phyloP scores from a whole-genome alignment of 352 stramenopile genomes.

The Phytopythium chamaehyphon region DNA sequence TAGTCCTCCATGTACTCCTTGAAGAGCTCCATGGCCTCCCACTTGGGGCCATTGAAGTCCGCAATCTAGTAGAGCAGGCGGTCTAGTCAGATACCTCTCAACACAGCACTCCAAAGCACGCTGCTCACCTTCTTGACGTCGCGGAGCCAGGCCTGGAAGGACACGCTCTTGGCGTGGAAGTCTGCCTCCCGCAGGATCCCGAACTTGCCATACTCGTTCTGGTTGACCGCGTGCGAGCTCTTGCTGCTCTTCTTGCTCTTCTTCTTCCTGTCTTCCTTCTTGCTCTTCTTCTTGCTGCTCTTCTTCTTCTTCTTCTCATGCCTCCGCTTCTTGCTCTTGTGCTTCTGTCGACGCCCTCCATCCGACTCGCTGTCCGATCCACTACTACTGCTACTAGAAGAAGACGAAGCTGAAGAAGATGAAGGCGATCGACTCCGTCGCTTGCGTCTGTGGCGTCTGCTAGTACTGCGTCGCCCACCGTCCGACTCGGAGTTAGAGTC shows the following conservation, averaged over 20 bases:
- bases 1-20: slow-evolving; percentile 96
- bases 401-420: slow-evolving; percentile 30
- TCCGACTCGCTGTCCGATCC: slow-evolving; percentile 18
- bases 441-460: background rate
- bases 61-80: slow-evolving; percentile 29
- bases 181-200: slow-evolving; percentile 94
- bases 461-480: background rate
- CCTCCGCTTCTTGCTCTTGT: slow-evolving; percentile 26
- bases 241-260: slow-evolving; percentile 30
- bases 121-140: slow-evolving; percentile 88
- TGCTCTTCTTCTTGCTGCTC: slow-evolving; percentile 91
- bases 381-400: slow-evolving; percentile 16
- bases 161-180: slow-evolving; percentile 88
- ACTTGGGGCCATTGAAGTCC: slow-evolving; percentile 85
- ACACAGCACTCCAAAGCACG: background rate
- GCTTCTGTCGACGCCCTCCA: slow-evolving; percentile 12
- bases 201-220: slow-evolving; percentile 95
- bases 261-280: slow-evolving; percentile 89
- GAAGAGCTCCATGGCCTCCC: slow-evolving; percentile 89
- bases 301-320: slow-evolving; percentile 25
- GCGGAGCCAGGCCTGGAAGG: slow-evolving; percentile 94
- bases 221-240: slow-evolving; percentile 64
- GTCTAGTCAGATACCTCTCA: background rate
- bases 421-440: slow-evolving; percentile 14
- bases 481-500: slow-evolving; percentile 20